A percentile compares a stretch with the other conserved stretches of the same genome.
These are phyloP conservation scores for Coemansia sp. DNA, from an alignment of 192 early-diverging fungal species.

Conservation along the genomic window DNA sequence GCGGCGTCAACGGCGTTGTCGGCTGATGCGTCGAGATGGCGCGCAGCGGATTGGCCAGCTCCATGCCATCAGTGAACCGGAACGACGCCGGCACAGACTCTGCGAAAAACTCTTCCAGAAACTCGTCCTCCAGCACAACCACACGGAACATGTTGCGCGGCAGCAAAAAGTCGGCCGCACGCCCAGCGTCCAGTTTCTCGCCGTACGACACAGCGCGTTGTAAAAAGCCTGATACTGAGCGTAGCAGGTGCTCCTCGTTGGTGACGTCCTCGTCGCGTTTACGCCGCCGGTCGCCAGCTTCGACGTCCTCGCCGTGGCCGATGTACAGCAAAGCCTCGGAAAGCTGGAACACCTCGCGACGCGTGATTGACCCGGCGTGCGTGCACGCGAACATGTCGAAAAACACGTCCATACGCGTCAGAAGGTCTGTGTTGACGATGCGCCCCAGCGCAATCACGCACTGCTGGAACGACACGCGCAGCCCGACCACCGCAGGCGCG, in stretches of 20 bases:
- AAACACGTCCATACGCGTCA: constrained; percentile 76
- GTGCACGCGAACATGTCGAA: constrained; percentile 80
- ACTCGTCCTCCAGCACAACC: constrained; percentile 82
- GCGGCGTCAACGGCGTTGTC: constrained; percentile 29
- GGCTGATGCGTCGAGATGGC: constrained; percentile 44
- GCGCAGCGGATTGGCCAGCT: constrained; percentile 48
- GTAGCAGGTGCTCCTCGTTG: constrained; percentile 50
- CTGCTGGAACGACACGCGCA: constrained; percentile 73
- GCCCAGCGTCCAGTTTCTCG: constrained; percentile 2
- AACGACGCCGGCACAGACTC: constrained; percentile 45
- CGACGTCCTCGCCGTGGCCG: constrained; percentile 39
- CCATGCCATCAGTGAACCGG: constrained; percentile 49
- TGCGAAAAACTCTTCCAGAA: constrained; percentile 84
- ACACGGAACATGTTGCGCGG: constrained; percentile 65
- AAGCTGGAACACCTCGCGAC: constrained; percentile 79
- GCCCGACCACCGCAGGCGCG: constrained; percentile 7
- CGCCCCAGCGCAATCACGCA: constrained; percentile 75
- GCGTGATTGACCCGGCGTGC: constrained; percentile 61
- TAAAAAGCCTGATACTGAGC: constrained; percentile 39
- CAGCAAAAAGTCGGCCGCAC: constrained; percentile 29
- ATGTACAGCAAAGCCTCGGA: constrained; percentile 87
- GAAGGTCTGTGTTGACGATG: constrained; percentile 74
- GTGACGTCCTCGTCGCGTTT: constrained; percentile 22
- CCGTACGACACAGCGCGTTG: constrained; percentile 29
- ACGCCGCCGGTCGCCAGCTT: constrained; percentile 11